phyloP scores from a whole-genome alignment of 2,329 filamentous ascomycete genomes.

The Escovopsis weberi region DNA sequence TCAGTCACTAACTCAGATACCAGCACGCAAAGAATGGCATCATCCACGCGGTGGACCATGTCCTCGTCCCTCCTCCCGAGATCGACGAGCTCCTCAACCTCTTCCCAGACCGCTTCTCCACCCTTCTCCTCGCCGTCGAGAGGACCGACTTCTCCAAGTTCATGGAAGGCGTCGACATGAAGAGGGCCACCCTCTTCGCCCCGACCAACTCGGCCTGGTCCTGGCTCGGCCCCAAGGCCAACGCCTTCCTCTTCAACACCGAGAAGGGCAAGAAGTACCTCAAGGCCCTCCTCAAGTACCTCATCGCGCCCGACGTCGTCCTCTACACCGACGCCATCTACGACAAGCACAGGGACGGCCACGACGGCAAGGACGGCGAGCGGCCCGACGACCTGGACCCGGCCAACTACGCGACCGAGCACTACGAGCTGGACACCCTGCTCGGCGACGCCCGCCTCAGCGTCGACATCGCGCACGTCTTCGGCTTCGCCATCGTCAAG shows the following conservation, averaged over 20 bases:
- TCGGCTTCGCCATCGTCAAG: constrained; percentile 55
- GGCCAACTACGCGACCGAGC: constrained; percentile 18
- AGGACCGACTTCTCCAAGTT: constrained; percentile 58
- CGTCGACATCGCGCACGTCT: constrained; percentile 56
- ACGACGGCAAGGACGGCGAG: constrained; percentile 6
- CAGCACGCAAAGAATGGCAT: constrained; percentile 65
- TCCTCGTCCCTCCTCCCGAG: constrained; percentile 63
- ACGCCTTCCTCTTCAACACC: constrained; percentile 75
- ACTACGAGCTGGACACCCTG: constrained; percentile 60
- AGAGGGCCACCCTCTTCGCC: constrained; percentile 65
- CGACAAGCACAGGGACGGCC: constrained; percentile 17
- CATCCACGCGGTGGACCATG: constrained; percentile 59
- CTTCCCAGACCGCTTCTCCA: constrained; percentile 64
- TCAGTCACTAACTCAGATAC: too few relatives aligned
- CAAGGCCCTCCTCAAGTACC: constrained; percentile 63
- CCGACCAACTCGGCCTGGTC: constrained; percentile 71
- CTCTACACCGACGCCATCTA: constrained; percentile 78
- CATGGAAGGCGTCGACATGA: constrained; percentile 35
- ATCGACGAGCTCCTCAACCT: constrained; percentile 41
- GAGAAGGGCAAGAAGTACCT: constrained; percentile 60
- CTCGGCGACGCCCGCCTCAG: constrained; percentile 50
- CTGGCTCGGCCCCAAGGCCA: constrained; percentile 55
- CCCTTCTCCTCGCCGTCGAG: constrained; percentile 56
- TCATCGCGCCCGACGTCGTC: constrained; percentile 58
- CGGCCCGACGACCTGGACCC: constrained; percentile 14